These are phyloP conservation scores for Aspergillus vadensis DNA, from an alignment of 2,329 filamentous ascomycete species.

Conservation along the genomic window DNA sequence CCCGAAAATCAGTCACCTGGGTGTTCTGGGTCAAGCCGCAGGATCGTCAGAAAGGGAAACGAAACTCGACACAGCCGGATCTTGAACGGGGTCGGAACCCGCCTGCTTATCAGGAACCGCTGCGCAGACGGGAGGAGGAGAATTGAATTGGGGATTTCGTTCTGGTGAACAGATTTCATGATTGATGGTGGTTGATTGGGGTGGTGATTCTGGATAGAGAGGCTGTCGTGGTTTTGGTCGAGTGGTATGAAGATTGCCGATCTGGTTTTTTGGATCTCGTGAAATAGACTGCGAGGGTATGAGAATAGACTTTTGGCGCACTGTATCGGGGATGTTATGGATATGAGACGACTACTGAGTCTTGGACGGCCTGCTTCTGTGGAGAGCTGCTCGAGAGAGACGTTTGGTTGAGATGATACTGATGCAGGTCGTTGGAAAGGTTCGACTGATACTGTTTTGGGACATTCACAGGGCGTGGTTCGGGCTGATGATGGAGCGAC, in stretches of 20 bases:
- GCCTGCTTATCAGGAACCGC: background rate
- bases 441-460: too few species aligned
- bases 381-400: background rate
- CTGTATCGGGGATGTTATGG: background rate
- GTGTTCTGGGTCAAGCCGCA: slow-evolving; percentile 26
- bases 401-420: too few species aligned
- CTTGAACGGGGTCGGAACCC: background rate
- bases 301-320: background rate
- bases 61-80: background rate
- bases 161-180: too few species aligned
- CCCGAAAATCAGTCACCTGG: slow-evolving; percentile 15
- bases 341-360: background rate
- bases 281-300: too few species aligned
- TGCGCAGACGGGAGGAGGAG: background rate
- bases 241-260: background rate
- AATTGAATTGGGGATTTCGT: background rate
- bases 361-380: background rate
- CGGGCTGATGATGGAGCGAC: too few species aligned
- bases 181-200: background rate
- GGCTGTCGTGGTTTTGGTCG: background rate
- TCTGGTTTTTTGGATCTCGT: background rate
- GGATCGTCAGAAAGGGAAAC: slow-evolving; percentile 14
- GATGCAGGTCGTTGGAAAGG: too few species aligned
- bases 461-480: too few species aligned
- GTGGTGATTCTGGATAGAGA: background rate